These are phyloP conservation scores for Schoenoplectus tabernaemontani DNA, from an alignment of 202 grass and related monocot genomes.

Conservation along the genomic window DNA sequence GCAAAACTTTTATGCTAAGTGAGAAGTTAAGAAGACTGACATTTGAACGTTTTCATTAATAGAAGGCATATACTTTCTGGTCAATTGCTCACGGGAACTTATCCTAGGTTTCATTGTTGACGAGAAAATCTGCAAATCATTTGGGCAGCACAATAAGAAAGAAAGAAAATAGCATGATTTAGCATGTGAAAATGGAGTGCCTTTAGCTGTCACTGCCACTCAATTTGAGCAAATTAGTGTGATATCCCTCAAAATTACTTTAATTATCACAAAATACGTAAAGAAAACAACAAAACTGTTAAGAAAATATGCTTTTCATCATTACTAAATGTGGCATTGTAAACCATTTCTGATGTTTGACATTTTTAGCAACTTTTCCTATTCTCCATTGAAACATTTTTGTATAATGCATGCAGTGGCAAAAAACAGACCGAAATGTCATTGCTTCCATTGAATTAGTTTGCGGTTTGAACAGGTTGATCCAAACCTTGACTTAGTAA, in stretches of 20 bases:
- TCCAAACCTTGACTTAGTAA: conserved; percentile 92
- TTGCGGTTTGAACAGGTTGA: conserved; percentile 53
- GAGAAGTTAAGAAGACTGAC: background rate
- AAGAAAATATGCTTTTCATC: background rate
- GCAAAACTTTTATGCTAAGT: background rate
- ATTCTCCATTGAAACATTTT: background rate
- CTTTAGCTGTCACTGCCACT: background rate
- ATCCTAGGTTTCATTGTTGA: background rate
- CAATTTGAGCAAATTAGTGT: background rate
- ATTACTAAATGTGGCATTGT: background rate
- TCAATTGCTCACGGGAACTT: background rate
- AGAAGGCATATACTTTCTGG: background rate
- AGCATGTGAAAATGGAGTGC: background rate
- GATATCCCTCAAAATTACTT: background rate
- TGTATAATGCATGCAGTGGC: background rate
- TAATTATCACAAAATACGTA: background rate
- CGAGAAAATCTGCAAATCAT: background rate
- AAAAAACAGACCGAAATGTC: background rate
- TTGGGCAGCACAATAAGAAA: background rate
- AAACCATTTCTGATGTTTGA: background rate
- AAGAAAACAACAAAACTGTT: background rate
- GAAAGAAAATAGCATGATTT: background rate
- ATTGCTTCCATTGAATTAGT: background rate
- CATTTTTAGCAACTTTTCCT: background rate
- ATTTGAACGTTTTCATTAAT: background rate